phyloP scores from a whole-genome alignment of 2,329 filamentous ascomycete genomes.

The Diplodia seriata region DNA sequence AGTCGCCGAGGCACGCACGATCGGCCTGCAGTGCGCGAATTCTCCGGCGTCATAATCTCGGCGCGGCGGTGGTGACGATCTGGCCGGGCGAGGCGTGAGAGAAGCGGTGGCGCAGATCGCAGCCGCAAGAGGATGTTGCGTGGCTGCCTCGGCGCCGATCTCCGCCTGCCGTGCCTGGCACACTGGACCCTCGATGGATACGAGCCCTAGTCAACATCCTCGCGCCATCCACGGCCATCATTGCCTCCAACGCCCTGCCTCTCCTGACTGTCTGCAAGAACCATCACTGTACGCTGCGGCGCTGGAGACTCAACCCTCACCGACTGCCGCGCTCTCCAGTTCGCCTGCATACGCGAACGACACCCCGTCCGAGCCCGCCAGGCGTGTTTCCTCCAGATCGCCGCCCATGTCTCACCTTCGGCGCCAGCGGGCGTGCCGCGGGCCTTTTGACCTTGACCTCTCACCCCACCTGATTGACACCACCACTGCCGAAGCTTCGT shows the following conservation, averaged over 20 bases:
- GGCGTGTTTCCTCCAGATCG: conserved; percentile 13
- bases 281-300: neutral
- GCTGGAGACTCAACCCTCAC: too few relatives aligned
- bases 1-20: too few relatives aligned
- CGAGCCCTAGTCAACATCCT: neutral
- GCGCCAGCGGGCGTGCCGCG: neutral
- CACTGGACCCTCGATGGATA: neutral
- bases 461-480: too few relatives aligned
- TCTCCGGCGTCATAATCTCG: conserved; percentile 23
- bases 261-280: neutral
- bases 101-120: conserved; percentile 2
- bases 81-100: conserved; percentile 6
- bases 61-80: neutral
- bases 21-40: conserved; percentile 13
- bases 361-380: neutral
- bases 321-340: too few relatives aligned
- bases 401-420: neutral
- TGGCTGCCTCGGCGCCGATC: neutral
- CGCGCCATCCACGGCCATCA: too few relatives aligned
- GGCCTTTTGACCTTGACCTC: neutral
- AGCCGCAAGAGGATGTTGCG: neutral
- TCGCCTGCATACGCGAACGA: neutral
- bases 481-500: neutral
- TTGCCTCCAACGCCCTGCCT: conserved; percentile 1
- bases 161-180: neutral